Evolutionary conservation across 345 rosid genomes (phyloP).

Genomic region (Mercurialis annua): DNA sequence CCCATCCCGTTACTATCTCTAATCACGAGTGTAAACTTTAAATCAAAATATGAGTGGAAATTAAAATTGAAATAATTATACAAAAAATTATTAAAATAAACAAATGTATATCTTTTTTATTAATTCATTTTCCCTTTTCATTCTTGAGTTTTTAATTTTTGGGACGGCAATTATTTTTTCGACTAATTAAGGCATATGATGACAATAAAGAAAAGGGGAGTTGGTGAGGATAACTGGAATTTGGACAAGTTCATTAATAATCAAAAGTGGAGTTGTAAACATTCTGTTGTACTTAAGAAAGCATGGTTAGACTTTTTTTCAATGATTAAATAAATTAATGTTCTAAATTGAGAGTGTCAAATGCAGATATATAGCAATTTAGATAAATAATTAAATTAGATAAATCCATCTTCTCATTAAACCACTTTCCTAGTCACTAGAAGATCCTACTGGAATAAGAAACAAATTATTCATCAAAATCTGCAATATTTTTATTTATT

Average conservation of each 20-base stretch:
- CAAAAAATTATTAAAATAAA: no score
- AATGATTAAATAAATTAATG: neutral
- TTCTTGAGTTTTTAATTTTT: no score
- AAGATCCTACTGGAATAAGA: constrained; percentile 21
- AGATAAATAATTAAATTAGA: neutral
- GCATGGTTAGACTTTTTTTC: neutral
- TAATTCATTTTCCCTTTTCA: no score
- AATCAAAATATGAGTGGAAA: no score
- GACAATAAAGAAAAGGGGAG: neutral
- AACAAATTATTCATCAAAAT: constrained; percentile 18
- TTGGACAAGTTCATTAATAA: constrained; percentile 1
- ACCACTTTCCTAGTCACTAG: constrained; percentile 14
- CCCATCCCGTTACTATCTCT: no score
- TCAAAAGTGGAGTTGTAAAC: neutral
- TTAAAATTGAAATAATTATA: no score
- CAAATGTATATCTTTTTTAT: no score
- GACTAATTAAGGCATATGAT: neutral
- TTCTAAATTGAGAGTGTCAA: neutral
- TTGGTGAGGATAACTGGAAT: constrained; percentile 11
- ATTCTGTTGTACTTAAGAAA: constrained; percentile 4
- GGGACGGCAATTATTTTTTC: no score
- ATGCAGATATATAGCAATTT: neutral
- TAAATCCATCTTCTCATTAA: neutral
- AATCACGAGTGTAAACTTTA: no score
- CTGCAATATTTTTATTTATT: neutral